phyloP scores from a whole-genome alignment of 1,284 basidiomycete species.

The Stereum hirsutum region DNA sequence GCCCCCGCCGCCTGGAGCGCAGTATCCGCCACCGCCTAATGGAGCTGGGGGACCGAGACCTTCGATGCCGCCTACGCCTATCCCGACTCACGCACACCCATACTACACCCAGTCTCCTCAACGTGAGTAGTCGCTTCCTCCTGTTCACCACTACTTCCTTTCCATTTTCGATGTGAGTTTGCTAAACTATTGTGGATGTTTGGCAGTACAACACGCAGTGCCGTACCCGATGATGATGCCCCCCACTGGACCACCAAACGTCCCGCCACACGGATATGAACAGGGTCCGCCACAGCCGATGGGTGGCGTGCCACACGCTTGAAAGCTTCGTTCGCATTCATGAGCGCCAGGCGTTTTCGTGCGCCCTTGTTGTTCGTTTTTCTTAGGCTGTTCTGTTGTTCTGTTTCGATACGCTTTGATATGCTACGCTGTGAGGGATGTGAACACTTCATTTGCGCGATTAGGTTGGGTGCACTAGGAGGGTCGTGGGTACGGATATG shows the following conservation, averaged over 20 bases:
- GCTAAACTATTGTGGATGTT: slow-evolving; percentile 11
- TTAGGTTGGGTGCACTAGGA: no score
- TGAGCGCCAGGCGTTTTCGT: no score
- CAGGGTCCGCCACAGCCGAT: slow-evolving; percentile 62
- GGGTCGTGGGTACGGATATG: no score
- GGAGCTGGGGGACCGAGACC: slow-evolving; percentile 57
- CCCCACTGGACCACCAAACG: slow-evolving; percentile 45
- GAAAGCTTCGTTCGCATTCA: no score
- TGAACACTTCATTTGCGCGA: no score
- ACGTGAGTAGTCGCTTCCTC: slow-evolving; percentile 36
- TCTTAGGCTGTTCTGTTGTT: no score
- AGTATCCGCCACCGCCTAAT: slow-evolving; percentile 67
- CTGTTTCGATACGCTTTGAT: no score
- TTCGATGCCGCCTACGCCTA: slow-evolving; percentile 80
- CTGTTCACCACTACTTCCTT: slow-evolving; percentile 19
- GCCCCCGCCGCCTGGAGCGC: slow-evolving; percentile 49
- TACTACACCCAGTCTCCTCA: slow-evolving; percentile 84
- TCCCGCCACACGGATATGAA: slow-evolving; percentile 65
- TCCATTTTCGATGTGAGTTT: slow-evolving; percentile 9
- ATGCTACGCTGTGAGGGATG: no score
- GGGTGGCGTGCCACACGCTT: slow-evolving; percentile 55
- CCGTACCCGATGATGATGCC: slow-evolving; percentile 86
- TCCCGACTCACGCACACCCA: slow-evolving; percentile 73
- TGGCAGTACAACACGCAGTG: slow-evolving; percentile 69
- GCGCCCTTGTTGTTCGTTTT: no score